A percentile compares a stretch with the other conserved stretches of the same genome.
These are phyloP conservation scores for Botrytis pseudocinerea DNA, from an alignment of 2,329 filamentous ascomycete genomes.

Conservation along the genomic window DNA sequence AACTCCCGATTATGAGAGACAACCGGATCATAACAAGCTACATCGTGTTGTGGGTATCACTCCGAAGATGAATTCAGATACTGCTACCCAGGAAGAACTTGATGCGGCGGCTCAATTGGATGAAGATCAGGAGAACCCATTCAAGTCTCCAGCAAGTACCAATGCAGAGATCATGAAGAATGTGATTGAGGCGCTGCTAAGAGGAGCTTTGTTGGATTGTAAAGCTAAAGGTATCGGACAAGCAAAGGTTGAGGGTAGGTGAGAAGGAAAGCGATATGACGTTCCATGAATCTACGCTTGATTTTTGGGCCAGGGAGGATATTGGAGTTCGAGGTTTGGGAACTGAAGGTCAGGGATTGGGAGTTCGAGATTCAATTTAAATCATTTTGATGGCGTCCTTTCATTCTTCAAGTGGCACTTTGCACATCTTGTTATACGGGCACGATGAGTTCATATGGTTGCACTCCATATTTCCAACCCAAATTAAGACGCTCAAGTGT, in stretches of 20 bases:
- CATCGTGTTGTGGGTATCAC: not conserved
- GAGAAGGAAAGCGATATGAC: not conserved
- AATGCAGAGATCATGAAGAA: conserved; percentile 1
- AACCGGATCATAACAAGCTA: not conserved
- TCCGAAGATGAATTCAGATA: not conserved
- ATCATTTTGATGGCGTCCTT: not conserved
- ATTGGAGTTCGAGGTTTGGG: not conserved
- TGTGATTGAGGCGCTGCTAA: not conserved
- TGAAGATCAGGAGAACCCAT: not conserved
- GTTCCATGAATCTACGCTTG: not conserved
- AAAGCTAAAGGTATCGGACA: not conserved
- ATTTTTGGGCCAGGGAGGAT: not conserved
- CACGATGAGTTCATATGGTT: not conserved
- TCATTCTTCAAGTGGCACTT: not conserved
- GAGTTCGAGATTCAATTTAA: not conserved
- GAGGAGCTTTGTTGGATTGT: conserved; percentile 6
- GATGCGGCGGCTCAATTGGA: not conserved
- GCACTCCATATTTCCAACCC: too few relatives aligned
- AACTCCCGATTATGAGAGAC: not conserved
- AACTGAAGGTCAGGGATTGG: not conserved
- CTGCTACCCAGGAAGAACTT: not conserved
- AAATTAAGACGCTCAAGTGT: not conserved
- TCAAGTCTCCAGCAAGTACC: not conserved
- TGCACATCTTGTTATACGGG: not conserved
- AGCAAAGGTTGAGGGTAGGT: not conserved